A percentile compares a stretch with the other conserved stretches of the same genome.
These are phyloP conservation scores for Phialocephala sp. DNA, from an alignment of 2,329 filamentous ascomycete genomes.

Conservation along the genomic window DNA sequence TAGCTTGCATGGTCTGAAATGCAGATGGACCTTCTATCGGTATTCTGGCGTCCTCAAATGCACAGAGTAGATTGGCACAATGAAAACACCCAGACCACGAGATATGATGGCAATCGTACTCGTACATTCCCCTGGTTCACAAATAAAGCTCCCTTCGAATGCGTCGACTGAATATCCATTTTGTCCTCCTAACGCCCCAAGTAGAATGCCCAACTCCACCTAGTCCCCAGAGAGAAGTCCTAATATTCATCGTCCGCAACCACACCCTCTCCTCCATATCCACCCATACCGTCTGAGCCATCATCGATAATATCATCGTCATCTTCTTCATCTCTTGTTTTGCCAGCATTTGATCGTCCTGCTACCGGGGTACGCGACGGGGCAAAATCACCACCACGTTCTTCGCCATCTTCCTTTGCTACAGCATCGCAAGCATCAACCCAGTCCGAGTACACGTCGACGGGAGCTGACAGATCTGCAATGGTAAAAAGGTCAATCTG, in stretches of 20 bases:
- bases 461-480: constrained; percentile 82
- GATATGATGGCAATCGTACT: neutral
- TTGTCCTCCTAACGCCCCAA: constrained; percentile 29
- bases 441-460: constrained; percentile 98
- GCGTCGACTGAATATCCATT: constrained; percentile 14
- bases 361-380: constrained; percentile 32
- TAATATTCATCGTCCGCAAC: constrained; percentile 62
- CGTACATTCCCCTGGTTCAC: neutral
- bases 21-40: neutral
- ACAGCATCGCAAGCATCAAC: constrained; percentile 88
- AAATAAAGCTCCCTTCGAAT: neutral
- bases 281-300: constrained; percentile 45
- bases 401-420: constrained; percentile 62
- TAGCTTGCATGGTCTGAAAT: neutral
- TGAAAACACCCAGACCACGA: neutral
- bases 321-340: constrained; percentile 36
- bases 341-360: constrained; percentile 28
- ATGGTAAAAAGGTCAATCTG: constrained; percentile 25
- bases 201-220: constrained; percentile 26
- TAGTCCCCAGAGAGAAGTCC: constrained; percentile 7
- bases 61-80: neutral
- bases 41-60: neutral
- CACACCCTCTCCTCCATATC: constrained; percentile 60
- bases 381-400: constrained; percentile 38
- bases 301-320: constrained; percentile 45